phyloP scores from a whole-genome alignment of 163 green algal species.

The Chlorella variabilis region DNA sequence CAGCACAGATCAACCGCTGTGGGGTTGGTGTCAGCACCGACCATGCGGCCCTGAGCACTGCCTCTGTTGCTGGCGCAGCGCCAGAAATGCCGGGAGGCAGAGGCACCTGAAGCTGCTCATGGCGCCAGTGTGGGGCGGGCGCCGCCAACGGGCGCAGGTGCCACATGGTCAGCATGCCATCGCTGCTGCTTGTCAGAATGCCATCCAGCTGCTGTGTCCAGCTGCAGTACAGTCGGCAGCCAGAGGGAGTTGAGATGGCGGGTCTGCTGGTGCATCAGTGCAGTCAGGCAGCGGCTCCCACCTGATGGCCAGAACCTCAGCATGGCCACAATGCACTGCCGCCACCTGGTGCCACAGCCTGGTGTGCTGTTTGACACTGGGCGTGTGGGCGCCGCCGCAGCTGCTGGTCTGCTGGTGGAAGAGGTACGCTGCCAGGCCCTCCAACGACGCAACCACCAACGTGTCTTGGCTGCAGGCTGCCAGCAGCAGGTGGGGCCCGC shows the following conservation, averaged over 20 bases:
- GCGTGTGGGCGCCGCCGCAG: not conserved
- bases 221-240: slow-evolving; percentile 31
- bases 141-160: not conserved
- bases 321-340: not conserved
- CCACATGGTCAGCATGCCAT: slow-evolving; percentile 63
- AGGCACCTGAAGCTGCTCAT: too few species aligned
- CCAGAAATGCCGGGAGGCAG: not conserved
- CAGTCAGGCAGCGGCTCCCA: not conserved
- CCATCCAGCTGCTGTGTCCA: slow-evolving; percentile 67
- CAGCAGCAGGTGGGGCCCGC: slow-evolving; percentile 58
- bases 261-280: too few species aligned
- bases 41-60: slow-evolving; percentile 12
- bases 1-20: slow-evolving; percentile 32
- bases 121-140: not conserved
- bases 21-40: not conserved
- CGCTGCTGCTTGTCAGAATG: slow-evolving; percentile 58
- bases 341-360: slow-evolving; percentile 30
- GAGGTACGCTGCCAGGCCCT: slow-evolving; percentile 43
- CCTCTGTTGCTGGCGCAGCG: not conserved
- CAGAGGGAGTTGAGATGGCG: too few species aligned
- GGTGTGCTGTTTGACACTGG: not conserved
- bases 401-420: slow-evolving; percentile 7
- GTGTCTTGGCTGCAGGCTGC: slow-evolving; percentile 53
- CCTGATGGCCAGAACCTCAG: slow-evolving; percentile 9
- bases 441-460: slow-evolving; percentile 64